Evolutionary conservation across 495 filamentous ascomycete species (phyloP), one percentile per base, ranked within the genome.

Genomic region (Tuber borchii): DNA sequence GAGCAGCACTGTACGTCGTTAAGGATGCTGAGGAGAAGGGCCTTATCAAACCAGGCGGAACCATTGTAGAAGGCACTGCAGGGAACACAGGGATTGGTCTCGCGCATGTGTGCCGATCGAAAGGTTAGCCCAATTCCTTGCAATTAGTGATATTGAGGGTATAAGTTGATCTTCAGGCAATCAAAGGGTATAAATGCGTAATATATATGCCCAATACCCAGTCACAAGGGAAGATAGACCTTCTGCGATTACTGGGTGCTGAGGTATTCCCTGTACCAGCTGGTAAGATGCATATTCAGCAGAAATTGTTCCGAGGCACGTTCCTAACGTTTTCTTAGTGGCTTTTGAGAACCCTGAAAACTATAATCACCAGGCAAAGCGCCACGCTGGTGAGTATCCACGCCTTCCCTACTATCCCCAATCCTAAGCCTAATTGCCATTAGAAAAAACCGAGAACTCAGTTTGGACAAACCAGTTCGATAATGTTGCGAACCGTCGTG

Each of bases 131-230:
- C 56, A 68, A 51, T 34, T 48, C 45, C 10, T 37, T 34, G 56
- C 26, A 22, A 45, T 26, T 22, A 10, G 12, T 19, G 22, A 56
- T 71, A 39, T 37, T 72, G 17, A 78, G 34, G 31, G 1, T 69
- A 31, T 17, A 39, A 46, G 56, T 14, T 65, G 56, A 65, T 16
- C 56, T 65, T 34, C 26, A 16, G 20, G 22, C 46, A 71, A 46
- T 71, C 51, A n/a, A 34, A 81, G 79, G 95, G 40, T 98, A 99
- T 88, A 89, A 91, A 82, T 89, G 97, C 34, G 94, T 97, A 73
- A 99, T 99, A 82, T 99, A 98, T 88, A 99, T 99, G 95, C 95
- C 95, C 80, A 91, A 99, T 87, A 98, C 95, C 61, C 95, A 99
- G 85, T 97, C 93, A 65, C 95, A 97, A 84, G 95, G 95, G 80